Evolutionary conservation across 148 eudicot species (phyloP), one percentile per base, ranked within the genome.

Genomic region (Selenicereus undatus): DNA sequence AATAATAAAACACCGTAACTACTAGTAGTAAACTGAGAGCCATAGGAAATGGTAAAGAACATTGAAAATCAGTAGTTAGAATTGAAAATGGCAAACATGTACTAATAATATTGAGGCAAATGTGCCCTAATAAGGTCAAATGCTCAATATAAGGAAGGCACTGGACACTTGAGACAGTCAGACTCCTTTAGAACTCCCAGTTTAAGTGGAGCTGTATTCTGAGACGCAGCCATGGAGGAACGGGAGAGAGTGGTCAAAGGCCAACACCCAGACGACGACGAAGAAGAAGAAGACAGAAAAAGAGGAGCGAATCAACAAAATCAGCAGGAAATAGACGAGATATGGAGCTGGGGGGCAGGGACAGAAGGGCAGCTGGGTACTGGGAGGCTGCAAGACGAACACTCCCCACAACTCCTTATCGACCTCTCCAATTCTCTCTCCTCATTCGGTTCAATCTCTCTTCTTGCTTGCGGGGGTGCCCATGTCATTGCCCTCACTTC

Each of bases 271-370:
- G 58, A 71, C 5, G 74, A 83, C 81, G 81, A 60, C 70, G 48
- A 35, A 13, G 72, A 83, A 74, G 73, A 74, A 62, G 78, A 80
- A 71, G 65, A 64, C 48, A 68, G 79, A 76, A 78, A 74, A 48
- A 56, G 71, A 58, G 74, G 85, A 81, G 73, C 81, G 76, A 39
- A 48, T 18, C 45, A 80, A 35, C 74, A 39, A 5, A 27, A 60
- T 36, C 17, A 77, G 24, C 32, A 35, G 21, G 24, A 32, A 27
- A 13, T 18, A 17, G 75, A 79, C 64, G 68, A 83, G 70, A 60
- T 93, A 74, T 96, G 95, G 95, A 92, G 98, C 62, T 96, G 99
- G 99, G 99, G 99, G 42, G 98, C 99, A 54, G 99, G 99, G 45
- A 93, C 98, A 12, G 99, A 93, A 22, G 99, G 97, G 24, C 99